Evolutionary conservation across 2,329 filamentous ascomycete genomes (phyloP).

Genomic region (Lecanicillium sp.): DNA sequence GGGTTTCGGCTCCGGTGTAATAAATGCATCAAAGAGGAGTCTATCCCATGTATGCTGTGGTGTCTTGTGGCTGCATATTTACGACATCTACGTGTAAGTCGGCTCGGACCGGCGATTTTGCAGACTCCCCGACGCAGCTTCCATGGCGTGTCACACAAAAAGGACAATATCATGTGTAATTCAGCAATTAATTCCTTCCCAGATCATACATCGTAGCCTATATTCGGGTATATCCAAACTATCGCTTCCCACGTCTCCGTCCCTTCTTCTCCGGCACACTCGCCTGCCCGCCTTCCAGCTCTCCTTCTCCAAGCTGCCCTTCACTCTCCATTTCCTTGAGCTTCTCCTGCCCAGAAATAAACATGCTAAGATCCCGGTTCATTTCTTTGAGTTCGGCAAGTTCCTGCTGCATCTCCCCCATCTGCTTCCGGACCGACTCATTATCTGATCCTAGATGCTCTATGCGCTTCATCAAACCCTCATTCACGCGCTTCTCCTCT

Average conservation of each 20-base stretch:
- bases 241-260: conserved; percentile 43
- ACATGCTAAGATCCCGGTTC: conserved; percentile 81
- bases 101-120: too few relatives aligned
- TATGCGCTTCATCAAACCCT: conserved; percentile 76
- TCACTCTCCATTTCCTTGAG: conserved; percentile 60
- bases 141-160: too few relatives aligned
- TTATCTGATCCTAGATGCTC: conserved; percentile 61
- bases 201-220: too few relatives aligned
- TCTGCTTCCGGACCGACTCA: conserved; percentile 45
- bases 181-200: too few relatives aligned
- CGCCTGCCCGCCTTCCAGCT: conserved; percentile 65
- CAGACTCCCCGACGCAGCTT: too few relatives aligned
- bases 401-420: conserved; percentile 49
- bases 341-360: conserved; percentile 77
- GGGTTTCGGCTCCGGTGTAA: too few relatives aligned
- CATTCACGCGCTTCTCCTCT: conserved; percentile 80
- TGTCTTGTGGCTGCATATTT: too few relatives aligned
- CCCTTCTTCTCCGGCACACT: conserved; percentile 54
- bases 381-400: conserved; percentile 72
- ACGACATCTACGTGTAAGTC: too few relatives aligned
- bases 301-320: conserved; percentile 54
- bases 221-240: conserved; percentile 4
- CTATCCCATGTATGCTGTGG: too few relatives aligned
- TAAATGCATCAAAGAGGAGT: too few relatives aligned
- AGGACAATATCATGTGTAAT: too few relatives aligned